A percentile compares a stretch with the other conserved stretches of the same genome.
Evolutionary conservation across 2,329 filamentous ascomycete species (phyloP).

Genomic region (Septoria linicola): DNA sequence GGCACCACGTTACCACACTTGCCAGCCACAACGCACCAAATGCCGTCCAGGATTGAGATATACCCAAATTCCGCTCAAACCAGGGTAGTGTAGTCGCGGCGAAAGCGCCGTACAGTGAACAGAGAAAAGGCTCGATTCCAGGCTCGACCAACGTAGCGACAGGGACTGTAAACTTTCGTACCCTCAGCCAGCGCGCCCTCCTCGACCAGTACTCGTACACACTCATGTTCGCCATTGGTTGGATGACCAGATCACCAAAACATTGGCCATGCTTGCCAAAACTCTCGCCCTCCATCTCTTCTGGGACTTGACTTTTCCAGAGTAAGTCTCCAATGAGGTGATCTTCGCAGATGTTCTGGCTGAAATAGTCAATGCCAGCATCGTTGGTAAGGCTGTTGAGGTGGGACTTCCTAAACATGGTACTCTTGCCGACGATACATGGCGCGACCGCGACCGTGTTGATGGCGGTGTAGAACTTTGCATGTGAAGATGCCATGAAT

Average conservation of each 20-base stretch:
- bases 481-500: constrained; percentile 90
- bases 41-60: constrained; percentile 66
- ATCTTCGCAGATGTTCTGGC: constrained; percentile 94
- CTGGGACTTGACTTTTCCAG: constrained; percentile 65
- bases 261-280: constrained; percentile 80
- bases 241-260: constrained; percentile 81
- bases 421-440: constrained; percentile 94
- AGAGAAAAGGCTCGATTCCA: constrained; percentile 83
- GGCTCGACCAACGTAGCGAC: constrained; percentile 89
- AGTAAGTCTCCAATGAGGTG: constrained; percentile 91
- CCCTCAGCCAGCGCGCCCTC: constrained; percentile 84
- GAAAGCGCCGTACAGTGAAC: constrained; percentile 76
- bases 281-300: constrained; percentile 39
- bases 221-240: constrained; percentile 82
- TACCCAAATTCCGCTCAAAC: constrained; percentile 53
- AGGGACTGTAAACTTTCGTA: constrained; percentile 90
- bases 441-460: constrained; percentile 88
- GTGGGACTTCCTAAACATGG: constrained; percentile 95
- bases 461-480: constrained; percentile 97
- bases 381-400: constrained; percentile 68
- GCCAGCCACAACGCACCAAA: constrained; percentile 66
- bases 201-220: constrained; percentile 74
- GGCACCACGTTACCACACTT: constrained; percentile 69
- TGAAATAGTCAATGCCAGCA: constrained; percentile 87
- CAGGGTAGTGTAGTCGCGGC: constrained; percentile 71